Base-by-base conservation (phyloP, 768 basidiomycete genomes). In the Mrakia blollopis region DNA sequence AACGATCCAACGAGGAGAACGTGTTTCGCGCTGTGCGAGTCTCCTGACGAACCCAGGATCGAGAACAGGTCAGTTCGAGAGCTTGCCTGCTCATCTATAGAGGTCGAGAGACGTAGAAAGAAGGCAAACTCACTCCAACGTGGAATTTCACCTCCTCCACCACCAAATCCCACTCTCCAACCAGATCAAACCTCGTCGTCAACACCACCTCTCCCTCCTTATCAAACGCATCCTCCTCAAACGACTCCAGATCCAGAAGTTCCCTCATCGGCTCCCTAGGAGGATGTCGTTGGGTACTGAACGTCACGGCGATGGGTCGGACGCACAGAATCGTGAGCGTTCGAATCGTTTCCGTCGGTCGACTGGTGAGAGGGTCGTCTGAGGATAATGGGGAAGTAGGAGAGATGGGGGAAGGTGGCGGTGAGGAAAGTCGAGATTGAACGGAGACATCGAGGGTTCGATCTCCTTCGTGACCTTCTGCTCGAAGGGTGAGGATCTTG, bases 391-490 rank as follows among this genome's bases (percentile, higher is more conserved):
- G 44, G 6, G 70, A 50, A 28, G 70, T 25, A 6, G 61, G 37
- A 16, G 7, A 13, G 13, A 11, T 37, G 23, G 30, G 3, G 16
- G 28, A 70, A 13, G 16, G n/a, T 1, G 47, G 44, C 5, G 35
- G 41, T 60, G 63, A 6, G 2, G 44, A 62, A 16, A 52, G 76
- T 6, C 76, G 76, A 11, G 72, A 72, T 52, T 77, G 76, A 25
- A 77, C 41, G 18, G 76, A 77, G n/a, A 77, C 47, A 32, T 73
- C 72, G 52, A 77, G 57, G 25, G 72, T 73, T 11, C 63, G 72
- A 8, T 68, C 61, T 30, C 72, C 70, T 13, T 50, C 16, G 6
- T 47, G 71, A 32, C 76, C 76, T 13, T 77, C 63, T 1, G 76
- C 61, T 32, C 25, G 72, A 18, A 77, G 72, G n/a, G 52, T 37